Evolutionary conservation across 768 basidiomycete genomes (phyloP), one percentile per base, ranked within the genome.

Genomic region (Astraeus odoratus): DNA sequence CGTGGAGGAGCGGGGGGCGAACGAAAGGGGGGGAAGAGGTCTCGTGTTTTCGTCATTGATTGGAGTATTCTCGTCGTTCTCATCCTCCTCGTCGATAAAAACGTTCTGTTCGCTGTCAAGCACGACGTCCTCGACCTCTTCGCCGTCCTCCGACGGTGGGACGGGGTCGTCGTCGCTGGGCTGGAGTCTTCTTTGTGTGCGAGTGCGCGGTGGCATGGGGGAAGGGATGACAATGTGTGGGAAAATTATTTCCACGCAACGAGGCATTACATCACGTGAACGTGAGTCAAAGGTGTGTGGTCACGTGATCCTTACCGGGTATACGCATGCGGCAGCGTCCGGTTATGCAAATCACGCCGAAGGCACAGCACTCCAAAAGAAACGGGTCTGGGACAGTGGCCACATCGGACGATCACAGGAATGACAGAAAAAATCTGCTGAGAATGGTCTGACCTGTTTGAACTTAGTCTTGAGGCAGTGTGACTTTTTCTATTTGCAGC

Each of bases 41-140:
- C 45, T 43, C n/a, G 51, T 37, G 30, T 51, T 49, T 25, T 53
- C 55, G 41, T 55, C 55, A n/a, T 49, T 42, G 36, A 44, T 36
- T 3, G 46, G 39, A 8, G 48, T 31, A 46, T 57, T 57, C 47
- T 58, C 57, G 39, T 55, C 42, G 29, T 51, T 37, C 37, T 57
- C 53, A n/a, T 46, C 42, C 5, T 23, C 8, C 15, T 24, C 37
- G 27, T 30, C 41, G 3, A 18, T 27, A 8, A 23, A 33, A 9
- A 20, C 24, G 26, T 29, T 42, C 5, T 16, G 9, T 8, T 42
- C 37, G 37, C 19, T 38, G 37, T 31, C 30, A 13, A n/a, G 30
- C 26, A 19, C 37, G 22, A 38, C 4, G 35, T 10, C 7, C 39
- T 27, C 39, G 24, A 19, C 46, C 20, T 37, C 24, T 22, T 37